Evolutionary conservation across 1,139 yeast genomes (phyloP), one percentile per base, ranked within the genome.

Genomic region (Pichia cactophila): DNA sequence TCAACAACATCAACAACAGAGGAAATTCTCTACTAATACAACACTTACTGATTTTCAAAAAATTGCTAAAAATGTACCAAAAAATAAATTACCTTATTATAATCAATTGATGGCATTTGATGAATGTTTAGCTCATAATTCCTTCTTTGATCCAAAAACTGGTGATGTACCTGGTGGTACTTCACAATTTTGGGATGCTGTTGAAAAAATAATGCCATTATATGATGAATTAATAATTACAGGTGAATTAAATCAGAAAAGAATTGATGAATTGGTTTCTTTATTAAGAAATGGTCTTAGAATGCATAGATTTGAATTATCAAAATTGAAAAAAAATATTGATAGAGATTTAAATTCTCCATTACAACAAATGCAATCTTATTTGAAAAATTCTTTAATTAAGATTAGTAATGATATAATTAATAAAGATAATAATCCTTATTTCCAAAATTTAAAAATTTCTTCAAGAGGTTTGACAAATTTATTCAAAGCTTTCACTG

Each of bases 381-480:
- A 68, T 53, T 58, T 76, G 41, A 66, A 70, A 50, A 60, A 62
- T 20, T 68, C 77, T 0, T 53, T 78, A 33, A 65, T 74, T 53
- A 69, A 68, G 53, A 68, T 77, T 33, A 67, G 77, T 12, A 69
- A 69, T 35, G 83, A 79, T 59, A 62, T 78, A 35, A 60, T 77
- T n/a, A 45, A 43, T 44, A 39, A 41, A 17, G 33, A 33, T 33
- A 16, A 10, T 40, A 5, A 11, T 26, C 11, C 26, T 12, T 35
- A 23, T 26, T 40, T 40, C 5, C 36, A 45, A 4, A 46, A 41
- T 20, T 48, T 53, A 9, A 58, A 55, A 36, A 63, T 77, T 37
- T 72, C 74, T 45, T 72, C 74, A 43, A 70, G 72, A 51, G 84
- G 84, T 45, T 72, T 80, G 35, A 74, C 79, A 65, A 81, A 78